Evolutionary conservation across 345 rosid genomes (phyloP).

Genomic region (Raphanus raphanistrum): DNA sequence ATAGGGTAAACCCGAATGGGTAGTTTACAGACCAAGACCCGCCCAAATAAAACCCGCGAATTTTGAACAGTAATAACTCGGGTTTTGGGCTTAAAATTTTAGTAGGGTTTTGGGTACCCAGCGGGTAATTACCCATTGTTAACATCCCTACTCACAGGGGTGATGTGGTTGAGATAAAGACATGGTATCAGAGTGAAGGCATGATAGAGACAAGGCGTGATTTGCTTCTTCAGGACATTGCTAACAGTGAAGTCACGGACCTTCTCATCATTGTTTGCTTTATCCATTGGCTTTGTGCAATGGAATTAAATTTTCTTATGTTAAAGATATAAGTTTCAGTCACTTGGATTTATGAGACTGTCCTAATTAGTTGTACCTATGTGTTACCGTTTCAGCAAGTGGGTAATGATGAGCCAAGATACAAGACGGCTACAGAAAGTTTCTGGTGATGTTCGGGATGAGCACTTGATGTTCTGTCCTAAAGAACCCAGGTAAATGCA

Average conservation of each 20-base stretch:
- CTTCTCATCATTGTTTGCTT: not conserved
- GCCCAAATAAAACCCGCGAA: too few species aligned
- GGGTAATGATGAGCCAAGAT: slow-evolving; percentile 99
- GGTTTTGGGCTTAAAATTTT: not conserved
- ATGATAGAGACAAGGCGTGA: slow-evolving; percentile 94
- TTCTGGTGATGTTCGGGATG: slow-evolving; percentile 78
- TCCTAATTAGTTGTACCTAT: not conserved
- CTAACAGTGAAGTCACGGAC: slow-evolving; percentile 78
- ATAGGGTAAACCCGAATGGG: not conserved
- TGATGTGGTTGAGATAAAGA: slow-evolving; percentile 92
- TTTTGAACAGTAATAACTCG: too few species aligned
- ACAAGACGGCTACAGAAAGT: slow-evolving; percentile 96
- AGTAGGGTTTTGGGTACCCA: not conserved
- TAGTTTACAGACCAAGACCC: too few species aligned
- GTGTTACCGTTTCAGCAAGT: slow-evolving; percentile 61
- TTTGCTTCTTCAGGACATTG: slow-evolving; percentile 76
- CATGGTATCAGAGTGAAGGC: slow-evolving; percentile 95
- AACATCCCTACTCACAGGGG: slow-evolving; percentile 55
- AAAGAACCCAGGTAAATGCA: slow-evolving; percentile 57
- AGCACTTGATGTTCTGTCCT: slow-evolving; percentile 74
- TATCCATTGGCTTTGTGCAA: not conserved
- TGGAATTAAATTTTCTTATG: not conserved
- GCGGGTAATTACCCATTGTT: too few species aligned
- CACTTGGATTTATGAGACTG: not conserved
- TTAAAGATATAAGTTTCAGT: not conserved